Conservation (phyloP, 1,139 yeast genomes). For the Taphrina flavorubra region DNA sequence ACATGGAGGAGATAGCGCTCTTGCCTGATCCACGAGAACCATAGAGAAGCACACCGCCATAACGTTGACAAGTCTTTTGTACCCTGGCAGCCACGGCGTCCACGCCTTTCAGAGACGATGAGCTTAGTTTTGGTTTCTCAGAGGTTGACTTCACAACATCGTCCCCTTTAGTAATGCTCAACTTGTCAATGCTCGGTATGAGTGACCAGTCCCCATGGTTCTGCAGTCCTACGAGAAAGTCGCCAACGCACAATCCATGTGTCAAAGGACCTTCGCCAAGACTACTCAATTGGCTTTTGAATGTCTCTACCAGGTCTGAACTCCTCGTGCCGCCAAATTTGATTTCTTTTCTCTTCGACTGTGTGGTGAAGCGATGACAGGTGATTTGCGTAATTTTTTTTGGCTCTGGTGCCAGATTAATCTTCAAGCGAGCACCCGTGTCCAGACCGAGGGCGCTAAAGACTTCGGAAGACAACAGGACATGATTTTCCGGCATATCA, state of each 20-base stretch:
- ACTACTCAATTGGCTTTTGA: conserved; percentile 1
- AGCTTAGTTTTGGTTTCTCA: not conserved
- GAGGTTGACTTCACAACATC: not conserved
- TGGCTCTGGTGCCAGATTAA: conserved; percentile 60
- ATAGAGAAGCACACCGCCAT: conserved; percentile 65
- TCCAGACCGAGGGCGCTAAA: conserved; percentile 60
- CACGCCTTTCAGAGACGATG: conserved; percentile 61
- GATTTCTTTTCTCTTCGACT: conserved; percentile 50
- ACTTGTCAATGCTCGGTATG: conserved; percentile 10
- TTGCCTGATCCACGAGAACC: conserved; percentile 89
- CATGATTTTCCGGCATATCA: conserved; percentile 56
- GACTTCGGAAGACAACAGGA: conserved; percentile 64
- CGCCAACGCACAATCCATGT: conserved; percentile 19
- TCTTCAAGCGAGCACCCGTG: conserved; percentile 63
- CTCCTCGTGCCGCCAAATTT: conserved; percentile 32
- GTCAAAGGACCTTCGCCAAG: conserved; percentile 25
- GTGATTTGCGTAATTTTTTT: conserved; percentile 55
- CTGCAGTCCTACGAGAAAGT: conserved; percentile 22
- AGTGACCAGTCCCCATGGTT: conserved; percentile 17
- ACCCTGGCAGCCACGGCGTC: conserved; percentile 58
- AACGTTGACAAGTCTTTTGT: conserved; percentile 56
- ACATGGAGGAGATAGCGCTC: not conserved
- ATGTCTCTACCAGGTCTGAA: conserved; percentile 16
- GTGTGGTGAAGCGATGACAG: conserved; percentile 60
- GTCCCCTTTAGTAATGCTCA: conserved; percentile 43